phyloP scores from a whole-genome alignment of 1,284 basidiomycete species.

The Cutaneotrichosporon sp. region DNA sequence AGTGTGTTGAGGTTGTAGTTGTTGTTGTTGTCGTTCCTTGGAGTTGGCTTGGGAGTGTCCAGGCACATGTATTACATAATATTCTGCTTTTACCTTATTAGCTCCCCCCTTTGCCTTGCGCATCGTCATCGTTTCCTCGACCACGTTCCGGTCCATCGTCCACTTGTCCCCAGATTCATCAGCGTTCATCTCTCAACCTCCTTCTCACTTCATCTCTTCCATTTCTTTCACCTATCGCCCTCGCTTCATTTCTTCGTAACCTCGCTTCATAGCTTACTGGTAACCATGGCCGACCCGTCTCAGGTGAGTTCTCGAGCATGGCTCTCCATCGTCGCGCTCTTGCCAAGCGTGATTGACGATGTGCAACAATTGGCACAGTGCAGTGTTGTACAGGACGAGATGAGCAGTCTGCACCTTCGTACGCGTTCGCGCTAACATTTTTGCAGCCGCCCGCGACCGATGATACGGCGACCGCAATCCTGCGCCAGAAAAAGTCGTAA shows the following conservation, averaged over 20 bases:
- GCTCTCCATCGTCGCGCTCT: too few species aligned
- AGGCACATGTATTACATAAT: too few species aligned
- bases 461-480: constrained; percentile 77
- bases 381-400: too few species aligned
- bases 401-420: too few species aligned
- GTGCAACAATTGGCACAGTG: too few species aligned
- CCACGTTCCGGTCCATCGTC: background rate
- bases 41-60: too few species aligned
- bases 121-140: constrained; percentile 1
- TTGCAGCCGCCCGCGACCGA: constrained; percentile 37
- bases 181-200: background rate
- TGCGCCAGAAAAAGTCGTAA: constrained; percentile 92
- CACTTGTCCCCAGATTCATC: background rate
- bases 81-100: background rate
- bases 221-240: background rate
- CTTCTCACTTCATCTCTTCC: background rate
- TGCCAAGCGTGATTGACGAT: too few species aligned
- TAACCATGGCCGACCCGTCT: constrained; percentile 22
- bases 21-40: too few species aligned
- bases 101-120: background rate
- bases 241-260: background rate
- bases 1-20: too few species aligned
- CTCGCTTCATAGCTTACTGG: background rate
- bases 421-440: background rate
- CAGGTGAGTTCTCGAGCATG: too few species aligned